Evolutionary conservation across 371 early-diverging fungal genomes (phyloP), one percentile per base, ranked within the genome.

Genomic region (Basidiobolus meristosporus): DNA sequence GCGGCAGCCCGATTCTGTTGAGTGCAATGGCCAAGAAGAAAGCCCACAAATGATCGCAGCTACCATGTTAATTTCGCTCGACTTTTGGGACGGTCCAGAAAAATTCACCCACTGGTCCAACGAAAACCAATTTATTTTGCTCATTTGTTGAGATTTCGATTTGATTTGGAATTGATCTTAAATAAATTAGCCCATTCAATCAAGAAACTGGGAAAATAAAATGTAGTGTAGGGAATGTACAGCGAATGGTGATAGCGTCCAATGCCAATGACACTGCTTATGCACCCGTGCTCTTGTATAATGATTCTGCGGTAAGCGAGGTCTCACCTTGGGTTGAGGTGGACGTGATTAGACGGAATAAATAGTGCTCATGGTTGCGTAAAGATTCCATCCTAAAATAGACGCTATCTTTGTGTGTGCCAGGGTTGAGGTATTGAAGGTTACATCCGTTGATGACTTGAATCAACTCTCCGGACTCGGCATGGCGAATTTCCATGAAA

Each of bases 401-500:
- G 9, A 26, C 9, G 26, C 26, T 5, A 26, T 26, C 26, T 26
- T 26, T 26, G 9, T 26, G 26, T 26, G 26, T 26, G 9, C 26
- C 26, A 26, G 26, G 26, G 9, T 26, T 26, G 5, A 26, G 9
- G 9, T 26, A 26, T 5, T 26, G 26, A 26, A 26, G 3, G 26
- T 26, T 26, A 5, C 9, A 9, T 26, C 26, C 26, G 26, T 3
- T 26, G 9, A 75, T 73, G 18, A 75, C 62, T 50, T 75, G 76
- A 4, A 60, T 57, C 32, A 75, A 57, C 37, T 60, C 57, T n/a
- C 76, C 70, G 58, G 82, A 78, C 44, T 82, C 77, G 7, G 83
- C 75, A 47, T 89, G 65, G 15, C 89, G 74, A 20, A 93, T 62
- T 58, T 90, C 91, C 42, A 90, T 77, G 51, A 93, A 91, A 19